These are phyloP conservation scores for Fusarium cyanostomum DNA, from an alignment of 2,329 filamentous ascomycete genomes.

Conservation along the genomic window DNA sequence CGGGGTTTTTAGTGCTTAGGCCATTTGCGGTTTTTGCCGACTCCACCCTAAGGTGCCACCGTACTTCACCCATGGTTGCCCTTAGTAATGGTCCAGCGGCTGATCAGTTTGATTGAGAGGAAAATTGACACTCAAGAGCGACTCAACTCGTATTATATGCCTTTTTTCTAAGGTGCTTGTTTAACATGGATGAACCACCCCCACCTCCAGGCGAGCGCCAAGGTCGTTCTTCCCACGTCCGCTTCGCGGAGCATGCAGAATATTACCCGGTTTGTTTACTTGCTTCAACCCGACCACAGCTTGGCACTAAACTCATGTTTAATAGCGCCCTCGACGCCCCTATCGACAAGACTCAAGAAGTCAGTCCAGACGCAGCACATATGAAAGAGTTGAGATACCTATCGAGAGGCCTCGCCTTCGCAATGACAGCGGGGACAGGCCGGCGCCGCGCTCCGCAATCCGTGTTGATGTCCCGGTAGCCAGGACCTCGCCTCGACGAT, in stretches of 20 bases:
- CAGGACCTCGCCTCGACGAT: neutral
- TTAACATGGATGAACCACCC: slow-evolving; percentile 11
- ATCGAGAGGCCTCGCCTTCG: neutral
- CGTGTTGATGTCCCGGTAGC: neutral
- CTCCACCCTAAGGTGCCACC: too few species aligned
- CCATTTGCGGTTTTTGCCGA: too few species aligned
- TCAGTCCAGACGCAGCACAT: slow-evolving; percentile 14
- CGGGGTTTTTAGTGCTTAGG: too few species aligned
- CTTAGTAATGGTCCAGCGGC: too few species aligned
- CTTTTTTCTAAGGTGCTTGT: too few species aligned
- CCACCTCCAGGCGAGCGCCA: slow-evolving; percentile 15
- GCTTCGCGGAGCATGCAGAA: slow-evolving; percentile 29
- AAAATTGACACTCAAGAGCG: too few species aligned
- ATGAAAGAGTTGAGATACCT: slow-evolving; percentile 6
- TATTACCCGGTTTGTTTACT: slow-evolving; percentile 29
- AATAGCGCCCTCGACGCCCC: slow-evolving; percentile 14
- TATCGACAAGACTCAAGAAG: slow-evolving; percentile 5
- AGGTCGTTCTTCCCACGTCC: slow-evolving; percentile 24
- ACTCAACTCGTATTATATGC: too few species aligned
- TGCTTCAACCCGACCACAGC: neutral
- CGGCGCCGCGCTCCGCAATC: neutral
- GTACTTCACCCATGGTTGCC: too few species aligned
- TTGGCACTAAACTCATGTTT: slow-evolving; percentile 4
- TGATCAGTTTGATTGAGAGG: too few species aligned
- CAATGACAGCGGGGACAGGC: slow-evolving; percentile 8